phyloP scores from a whole-genome alignment of 371 early-diverging fungal species.

The Rhizopus sp. region DNA sequence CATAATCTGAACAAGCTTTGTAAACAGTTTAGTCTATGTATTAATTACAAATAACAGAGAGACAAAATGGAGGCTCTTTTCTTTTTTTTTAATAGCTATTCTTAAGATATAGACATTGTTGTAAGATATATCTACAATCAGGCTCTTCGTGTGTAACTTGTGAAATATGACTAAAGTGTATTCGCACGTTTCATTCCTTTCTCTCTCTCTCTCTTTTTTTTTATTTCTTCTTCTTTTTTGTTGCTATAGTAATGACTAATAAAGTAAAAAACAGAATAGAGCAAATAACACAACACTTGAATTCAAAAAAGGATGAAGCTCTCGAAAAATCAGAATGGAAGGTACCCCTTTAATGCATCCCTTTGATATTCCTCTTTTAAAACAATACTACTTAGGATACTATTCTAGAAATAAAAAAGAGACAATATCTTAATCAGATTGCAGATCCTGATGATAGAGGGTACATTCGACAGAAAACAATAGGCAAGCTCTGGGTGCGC shows the following conservation, averaged over 20 bases:
- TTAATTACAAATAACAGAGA: too few species aligned
- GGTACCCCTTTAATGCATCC: conserved; percentile 11
- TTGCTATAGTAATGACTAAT: conserved; percentile 1
- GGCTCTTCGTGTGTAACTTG: conserved; percentile 1
- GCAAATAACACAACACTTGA: conserved; percentile 29
- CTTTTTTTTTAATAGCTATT: too few species aligned
- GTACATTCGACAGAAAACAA: conserved; percentile 44
- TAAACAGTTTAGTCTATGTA: too few species aligned
- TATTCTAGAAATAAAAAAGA: conserved; percentile 29
- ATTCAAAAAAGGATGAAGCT: conserved; percentile 31
- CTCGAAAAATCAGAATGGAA: conserved; percentile 52
- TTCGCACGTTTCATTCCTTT: conserved; percentile 1
- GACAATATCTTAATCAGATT: conserved; percentile 31
- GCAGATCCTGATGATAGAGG: conserved; percentile 39
- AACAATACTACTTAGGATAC: conserved; percentile 24
- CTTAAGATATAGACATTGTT: too few species aligned
- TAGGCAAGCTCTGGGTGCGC: conserved; percentile 47
- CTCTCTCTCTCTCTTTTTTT: conserved; percentile 5
- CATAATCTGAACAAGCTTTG: too few species aligned
- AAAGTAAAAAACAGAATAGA: conserved; percentile 23
- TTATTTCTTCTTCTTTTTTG: background rate
- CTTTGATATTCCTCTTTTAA: background rate
- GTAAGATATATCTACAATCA: too few species aligned
- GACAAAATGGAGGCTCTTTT: too few species aligned
- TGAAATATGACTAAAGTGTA: conserved; percentile 1